phyloP scores from a whole-genome alignment of 495 filamentous ascomycete genomes.

The Annulohypoxylon nitens region DNA sequence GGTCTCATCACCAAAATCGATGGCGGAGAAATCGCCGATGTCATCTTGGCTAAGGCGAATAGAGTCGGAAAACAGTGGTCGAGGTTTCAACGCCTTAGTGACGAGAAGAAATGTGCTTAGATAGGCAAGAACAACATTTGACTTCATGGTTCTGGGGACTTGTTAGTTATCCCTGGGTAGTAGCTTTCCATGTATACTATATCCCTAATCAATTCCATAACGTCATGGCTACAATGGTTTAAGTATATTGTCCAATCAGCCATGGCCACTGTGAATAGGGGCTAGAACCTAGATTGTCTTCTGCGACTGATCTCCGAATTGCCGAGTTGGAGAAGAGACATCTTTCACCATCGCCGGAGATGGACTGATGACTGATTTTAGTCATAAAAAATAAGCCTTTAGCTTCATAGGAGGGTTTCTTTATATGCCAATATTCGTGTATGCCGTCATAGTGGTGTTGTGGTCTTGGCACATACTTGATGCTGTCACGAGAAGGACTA shows the following conservation, averaged over 20 bases:
- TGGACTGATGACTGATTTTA: conserved; percentile 16
- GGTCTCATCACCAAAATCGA: conserved; percentile 53
- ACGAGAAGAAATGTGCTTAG: conserved; percentile 16
- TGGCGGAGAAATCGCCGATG: conserved; percentile 48
- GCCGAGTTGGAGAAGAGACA: conserved; percentile 1
- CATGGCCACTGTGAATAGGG: background rate
- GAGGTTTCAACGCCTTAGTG: conserved; percentile 10
- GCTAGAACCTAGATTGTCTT: conserved; percentile 1
- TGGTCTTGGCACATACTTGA: conserved; percentile 27
- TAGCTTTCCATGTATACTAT: background rate
- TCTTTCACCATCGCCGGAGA: conserved; percentile 3
- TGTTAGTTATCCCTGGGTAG: background rate
- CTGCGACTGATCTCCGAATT: conserved; percentile 11
- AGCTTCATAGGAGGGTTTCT: conserved; percentile 15
- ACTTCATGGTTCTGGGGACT: conserved; percentile 65
- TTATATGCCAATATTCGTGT: conserved; percentile 2
- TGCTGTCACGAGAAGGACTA: background rate
- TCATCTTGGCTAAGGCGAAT: conserved; percentile 51
- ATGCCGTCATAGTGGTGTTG: background rate
- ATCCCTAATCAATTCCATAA: conserved; percentile 2
- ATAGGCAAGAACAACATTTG: conserved; percentile 75
- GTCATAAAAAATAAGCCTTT: conserved; percentile 3
- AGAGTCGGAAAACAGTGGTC: conserved; percentile 46
- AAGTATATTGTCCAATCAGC: conserved; percentile 30
- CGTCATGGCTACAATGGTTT: conserved; percentile 21